phyloP scores from a whole-genome alignment of 208 protist species.

The Trypanosoma mega region DNA sequence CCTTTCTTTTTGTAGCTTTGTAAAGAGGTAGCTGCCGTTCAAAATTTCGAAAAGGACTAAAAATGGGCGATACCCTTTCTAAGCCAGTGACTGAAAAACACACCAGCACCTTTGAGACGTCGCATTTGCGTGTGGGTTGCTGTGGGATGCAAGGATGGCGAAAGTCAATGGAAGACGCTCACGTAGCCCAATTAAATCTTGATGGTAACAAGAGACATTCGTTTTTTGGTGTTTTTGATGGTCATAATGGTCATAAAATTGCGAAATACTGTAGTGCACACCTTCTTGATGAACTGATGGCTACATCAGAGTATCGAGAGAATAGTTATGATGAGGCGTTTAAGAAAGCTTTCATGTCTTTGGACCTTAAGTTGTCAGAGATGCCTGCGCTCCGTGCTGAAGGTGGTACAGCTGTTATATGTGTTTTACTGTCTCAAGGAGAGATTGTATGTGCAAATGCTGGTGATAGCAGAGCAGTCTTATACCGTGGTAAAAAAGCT shows the following conservation, averaged over 20 bases:
- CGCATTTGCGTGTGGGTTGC: constrained; percentile 74
- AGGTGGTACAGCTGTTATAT: constrained; percentile 83
- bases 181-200: constrained; percentile 82
- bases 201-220: constrained; percentile 63
- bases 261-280: constrained; percentile 74
- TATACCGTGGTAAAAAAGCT: constrained; percentile 64
- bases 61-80: constrained; percentile 84
- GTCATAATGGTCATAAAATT: constrained; percentile 82
- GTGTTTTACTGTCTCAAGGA: constrained; percentile 63
- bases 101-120: constrained; percentile 86
- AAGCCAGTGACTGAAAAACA: constrained; percentile 92
- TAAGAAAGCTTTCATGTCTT: constrained; percentile 59
- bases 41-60: constrained; percentile 9
- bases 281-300: constrained; percentile 71
- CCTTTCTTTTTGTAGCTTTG: constrained; percentile 8
- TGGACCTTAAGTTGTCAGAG: constrained; percentile 65
- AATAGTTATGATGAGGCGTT: constrained; percentile 44
- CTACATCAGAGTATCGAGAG: constrained; percentile 31
- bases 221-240: constrained; percentile 92
- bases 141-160: constrained; percentile 93
- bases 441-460: constrained; percentile 88
- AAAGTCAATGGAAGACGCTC: constrained; percentile 91
- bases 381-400: constrained; percentile 35
- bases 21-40: not conserved
- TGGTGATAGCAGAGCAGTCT: constrained; percentile 89